Percentiles rank a stretch among this genome's conserved stretches.
Evolutionary conservation across 2,329 filamentous ascomycete genomes (phyloP).

Genomic region (Clonostachys rosea): DNA sequence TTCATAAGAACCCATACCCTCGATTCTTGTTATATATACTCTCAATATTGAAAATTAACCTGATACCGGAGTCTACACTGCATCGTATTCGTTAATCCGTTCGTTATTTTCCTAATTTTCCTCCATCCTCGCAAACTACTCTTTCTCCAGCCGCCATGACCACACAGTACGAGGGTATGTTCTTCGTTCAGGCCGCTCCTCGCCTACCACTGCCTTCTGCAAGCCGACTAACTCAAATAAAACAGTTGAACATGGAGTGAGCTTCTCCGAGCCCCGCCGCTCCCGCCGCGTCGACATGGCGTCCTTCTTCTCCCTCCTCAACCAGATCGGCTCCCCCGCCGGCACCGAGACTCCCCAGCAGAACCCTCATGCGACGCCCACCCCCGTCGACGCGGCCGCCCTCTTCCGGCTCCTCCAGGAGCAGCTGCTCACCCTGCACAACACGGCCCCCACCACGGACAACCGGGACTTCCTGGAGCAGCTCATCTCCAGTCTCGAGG

Average conservation of each 20-base stretch:
- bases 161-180: slow-evolving; percentile 51
- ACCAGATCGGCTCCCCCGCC: slow-evolving; percentile 39
- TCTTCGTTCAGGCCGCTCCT: background rate
- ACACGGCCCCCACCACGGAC: slow-evolving; percentile 38
- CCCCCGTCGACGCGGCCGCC: slow-evolving; percentile 52
- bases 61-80: no score
- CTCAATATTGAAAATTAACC: no score
- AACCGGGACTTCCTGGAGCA: slow-evolving; percentile 45
- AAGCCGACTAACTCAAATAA: background rate
- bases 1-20: background rate
- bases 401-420: slow-evolving; percentile 55
- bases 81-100: no score
- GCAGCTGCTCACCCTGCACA: slow-evolving; percentile 48
- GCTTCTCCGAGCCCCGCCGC: slow-evolving; percentile 29
- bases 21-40: background rate
- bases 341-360: slow-evolving; percentile 22
- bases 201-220: background rate
- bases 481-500: slow-evolving; percentile 42
- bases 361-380: slow-evolving; percentile 52
- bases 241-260: slow-evolving; percentile 61
- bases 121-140: no score
- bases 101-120: no score
- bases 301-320: slow-evolving; percentile 54
- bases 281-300: slow-evolving; percentile 59
- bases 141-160: slow-evolving; percentile 32